phyloP scores from a whole-genome alignment of 106 monocot genomes.

The Allium sativum region DNA sequence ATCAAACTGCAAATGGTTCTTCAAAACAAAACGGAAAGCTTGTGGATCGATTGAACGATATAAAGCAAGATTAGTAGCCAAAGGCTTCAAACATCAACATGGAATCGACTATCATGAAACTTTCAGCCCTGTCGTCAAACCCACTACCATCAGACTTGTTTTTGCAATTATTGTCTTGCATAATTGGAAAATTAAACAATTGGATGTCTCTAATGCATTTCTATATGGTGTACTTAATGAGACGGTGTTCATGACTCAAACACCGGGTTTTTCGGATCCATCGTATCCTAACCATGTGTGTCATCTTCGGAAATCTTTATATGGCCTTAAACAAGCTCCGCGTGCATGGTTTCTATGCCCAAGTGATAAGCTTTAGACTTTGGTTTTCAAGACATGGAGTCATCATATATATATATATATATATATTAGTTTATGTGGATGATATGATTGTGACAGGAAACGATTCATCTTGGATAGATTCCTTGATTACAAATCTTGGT shows the following conservation, averaged over 20 bases:
- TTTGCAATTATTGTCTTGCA: not conserved
- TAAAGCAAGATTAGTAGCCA: not conserved
- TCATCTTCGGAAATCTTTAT: not conserved
- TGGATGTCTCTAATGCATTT: slow-evolving; percentile 11
- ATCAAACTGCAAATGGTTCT: slow-evolving; percentile 11
- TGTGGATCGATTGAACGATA: slow-evolving; percentile 9
- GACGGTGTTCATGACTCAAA: not conserved
- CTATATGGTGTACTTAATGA: slow-evolving; percentile 1
- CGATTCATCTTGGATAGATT: not conserved
- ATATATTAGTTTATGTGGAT: slow-evolving; percentile 4
- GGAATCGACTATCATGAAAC: slow-evolving; percentile 6
- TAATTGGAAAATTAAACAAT: not conserved
- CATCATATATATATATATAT: no score
- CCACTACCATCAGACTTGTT: not conserved
- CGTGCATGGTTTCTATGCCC: not conserved
- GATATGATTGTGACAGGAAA: slow-evolving; percentile 2
- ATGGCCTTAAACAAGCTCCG: slow-evolving; percentile 9
- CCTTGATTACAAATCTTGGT: not conserved
- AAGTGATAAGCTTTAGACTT: not conserved
- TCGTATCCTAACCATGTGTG: slow-evolving; percentile 6
- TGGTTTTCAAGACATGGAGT: not conserved
- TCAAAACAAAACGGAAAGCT: not conserved
- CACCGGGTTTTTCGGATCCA: not conserved
- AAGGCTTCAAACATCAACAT: not conserved
- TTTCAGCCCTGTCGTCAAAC: slow-evolving; percentile 1